phyloP scores from a whole-genome alignment of 2,329 filamentous ascomycete genomes.

The Immersiporthe knoxdaviesiana region DNA sequence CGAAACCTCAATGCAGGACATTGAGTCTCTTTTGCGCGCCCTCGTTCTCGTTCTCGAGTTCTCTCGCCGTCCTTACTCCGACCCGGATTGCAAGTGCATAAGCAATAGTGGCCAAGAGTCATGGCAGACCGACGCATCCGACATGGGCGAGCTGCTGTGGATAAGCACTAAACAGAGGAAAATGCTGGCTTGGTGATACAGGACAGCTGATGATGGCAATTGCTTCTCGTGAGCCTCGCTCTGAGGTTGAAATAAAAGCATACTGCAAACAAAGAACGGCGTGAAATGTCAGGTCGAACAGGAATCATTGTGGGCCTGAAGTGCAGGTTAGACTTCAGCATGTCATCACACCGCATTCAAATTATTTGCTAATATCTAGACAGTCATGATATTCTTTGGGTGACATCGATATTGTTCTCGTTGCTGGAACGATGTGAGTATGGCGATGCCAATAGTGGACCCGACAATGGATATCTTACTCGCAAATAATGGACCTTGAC shows the following conservation, averaged over 20 bases:
- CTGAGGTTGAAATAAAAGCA: not conserved
- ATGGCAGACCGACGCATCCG: too few relatives aligned
- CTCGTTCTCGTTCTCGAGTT: not conserved
- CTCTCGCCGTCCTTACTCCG: not conserved
- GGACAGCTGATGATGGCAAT: not conserved
- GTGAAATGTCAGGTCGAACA: not conserved
- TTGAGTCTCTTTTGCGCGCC: not conserved
- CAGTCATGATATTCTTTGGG: not conserved
- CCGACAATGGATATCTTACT: not conserved
- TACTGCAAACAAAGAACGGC: too few relatives aligned
- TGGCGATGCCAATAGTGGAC: not conserved
- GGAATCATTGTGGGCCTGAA: not conserved
- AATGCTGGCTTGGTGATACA: not conserved
- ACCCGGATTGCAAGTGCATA: too few relatives aligned
- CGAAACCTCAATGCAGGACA: not conserved
- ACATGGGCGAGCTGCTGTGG: not conserved
- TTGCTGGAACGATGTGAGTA: not conserved
- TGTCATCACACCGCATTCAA: not conserved
- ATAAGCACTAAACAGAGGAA: not conserved
- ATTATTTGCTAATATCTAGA: not conserved
- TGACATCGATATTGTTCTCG: not conserved
- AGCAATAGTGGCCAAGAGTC: too few relatives aligned
- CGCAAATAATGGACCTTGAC: not conserved
- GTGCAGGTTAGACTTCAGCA: not conserved
- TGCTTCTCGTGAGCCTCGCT: not conserved